phyloP scores from a whole-genome alignment of 2,329 filamentous ascomycete genomes.

The Stachybotrys echinatus region DNA sequence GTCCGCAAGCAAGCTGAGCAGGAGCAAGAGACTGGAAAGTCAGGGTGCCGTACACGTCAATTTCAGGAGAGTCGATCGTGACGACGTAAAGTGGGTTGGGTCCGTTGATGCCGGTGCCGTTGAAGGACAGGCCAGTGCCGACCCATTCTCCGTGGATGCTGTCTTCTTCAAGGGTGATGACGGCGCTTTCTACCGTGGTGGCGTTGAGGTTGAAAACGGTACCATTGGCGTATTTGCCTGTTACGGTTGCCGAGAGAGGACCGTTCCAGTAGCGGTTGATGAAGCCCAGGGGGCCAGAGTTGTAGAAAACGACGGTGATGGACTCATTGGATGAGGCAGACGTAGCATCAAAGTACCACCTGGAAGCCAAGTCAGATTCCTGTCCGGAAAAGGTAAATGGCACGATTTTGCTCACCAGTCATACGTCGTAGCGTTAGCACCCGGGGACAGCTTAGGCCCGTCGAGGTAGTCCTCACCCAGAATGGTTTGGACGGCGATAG shows the following conservation, averaged over 20 bases:
- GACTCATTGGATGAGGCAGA: constrained; percentile 1
- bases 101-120: background rate
- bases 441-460: background rate
- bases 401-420: background rate
- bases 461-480: background rate
- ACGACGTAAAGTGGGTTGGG: background rate
- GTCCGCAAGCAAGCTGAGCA: background rate
- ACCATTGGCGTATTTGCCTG: background rate
- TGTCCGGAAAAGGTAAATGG: too few species aligned
- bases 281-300: background rate
- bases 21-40: background rate
- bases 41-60: background rate
- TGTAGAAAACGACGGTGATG: background rate
- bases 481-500: background rate
- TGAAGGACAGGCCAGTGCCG: background rate
- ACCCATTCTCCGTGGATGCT: background rate
- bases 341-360: constrained; percentile 5
- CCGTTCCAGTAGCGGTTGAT: background rate
- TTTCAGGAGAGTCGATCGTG: background rate
- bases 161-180: background rate
- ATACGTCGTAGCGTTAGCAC: background rate
- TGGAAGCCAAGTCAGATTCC: too few species aligned
- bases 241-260: background rate
- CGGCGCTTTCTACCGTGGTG: background rate
- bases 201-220: background rate